Evolutionary conservation across 306 rosid genomes (phyloP).

Genomic region (Elaeagnus macrophylla): DNA sequence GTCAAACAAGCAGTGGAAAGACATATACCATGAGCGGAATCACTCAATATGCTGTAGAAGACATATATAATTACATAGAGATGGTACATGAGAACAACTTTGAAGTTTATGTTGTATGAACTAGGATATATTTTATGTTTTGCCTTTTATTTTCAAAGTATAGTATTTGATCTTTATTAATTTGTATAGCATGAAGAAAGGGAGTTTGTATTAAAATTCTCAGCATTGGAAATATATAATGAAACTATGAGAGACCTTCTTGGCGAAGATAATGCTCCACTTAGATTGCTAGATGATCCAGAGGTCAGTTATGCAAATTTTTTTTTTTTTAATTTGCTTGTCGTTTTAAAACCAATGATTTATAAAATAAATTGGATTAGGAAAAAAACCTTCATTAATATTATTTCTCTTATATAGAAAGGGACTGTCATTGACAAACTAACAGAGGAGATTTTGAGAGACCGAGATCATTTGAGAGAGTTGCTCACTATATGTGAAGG

Average conservation of each 20-base stretch:
- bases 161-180: slow-evolving; percentile 19
- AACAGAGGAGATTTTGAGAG: slow-evolving; percentile 54
- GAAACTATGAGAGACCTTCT: slow-evolving; percentile 89
- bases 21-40: slow-evolving; percentile 87
- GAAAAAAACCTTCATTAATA: slow-evolving; percentile 5
- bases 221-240: slow-evolving; percentile 89
- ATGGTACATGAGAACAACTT: slow-evolving; percentile 27
- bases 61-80: slow-evolving; percentile 55
- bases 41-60: slow-evolving; percentile 57
- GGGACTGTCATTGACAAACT: slow-evolving; percentile 80
- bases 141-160: background rate
- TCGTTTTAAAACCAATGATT: background rate
- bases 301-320: slow-evolving; percentile 46
- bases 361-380: slow-evolving; percentile 14
- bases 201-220: slow-evolving; percentile 64
- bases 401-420: slow-evolving; percentile 41
- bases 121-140: background rate
- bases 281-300: slow-evolving; percentile 83
- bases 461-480: slow-evolving; percentile 47
- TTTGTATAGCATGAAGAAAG: slow-evolving; percentile 54
- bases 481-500: slow-evolving; percentile 70
- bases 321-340: background rate
- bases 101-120: background rate
- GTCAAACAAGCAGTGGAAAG: slow-evolving; percentile 97
- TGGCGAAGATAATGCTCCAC: slow-evolving; percentile 33